Percentiles rank a stretch among this genome's conserved stretches.
These are phyloP conservation scores for Sugiyamaella smithiae DNA, from an alignment of 805 yeast genomes.

Conservation along the genomic window DNA sequence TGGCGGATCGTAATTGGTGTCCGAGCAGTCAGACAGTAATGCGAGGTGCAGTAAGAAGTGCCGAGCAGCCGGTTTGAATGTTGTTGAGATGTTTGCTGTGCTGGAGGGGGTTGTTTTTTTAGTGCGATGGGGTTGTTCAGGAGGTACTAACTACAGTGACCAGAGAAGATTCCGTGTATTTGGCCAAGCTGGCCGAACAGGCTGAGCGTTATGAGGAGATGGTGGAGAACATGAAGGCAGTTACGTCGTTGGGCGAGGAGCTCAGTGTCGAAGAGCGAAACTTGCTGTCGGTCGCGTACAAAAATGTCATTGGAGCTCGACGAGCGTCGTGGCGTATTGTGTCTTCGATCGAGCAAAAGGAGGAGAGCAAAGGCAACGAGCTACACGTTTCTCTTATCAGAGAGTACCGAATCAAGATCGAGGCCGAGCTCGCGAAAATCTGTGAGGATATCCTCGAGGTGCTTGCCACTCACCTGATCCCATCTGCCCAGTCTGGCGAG, in stretches of 20 bases:
- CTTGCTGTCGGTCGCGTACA: constrained; percentile 94
- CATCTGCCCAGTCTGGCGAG: constrained; percentile 94
- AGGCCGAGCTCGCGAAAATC: constrained; percentile 84
- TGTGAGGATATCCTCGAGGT: constrained; percentile 92
- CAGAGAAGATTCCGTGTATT: constrained; percentile 33
- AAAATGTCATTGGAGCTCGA: constrained; percentile 97
- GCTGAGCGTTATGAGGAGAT: constrained; percentile 99
- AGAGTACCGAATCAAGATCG: constrained; percentile 93
- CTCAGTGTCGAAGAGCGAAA: constrained; percentile 97
- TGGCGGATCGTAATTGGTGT: no score
- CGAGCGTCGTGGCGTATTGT: constrained; percentile 99
- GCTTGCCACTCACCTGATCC: constrained; percentile 83
- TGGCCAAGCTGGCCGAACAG: constrained; percentile 98
- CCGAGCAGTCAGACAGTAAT: no score
- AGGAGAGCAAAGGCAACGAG: constrained; percentile 93
- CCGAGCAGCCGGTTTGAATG: no score
- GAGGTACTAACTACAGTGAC: no score
- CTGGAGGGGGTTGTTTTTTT: no score
- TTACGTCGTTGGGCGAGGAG: constrained; percentile 94
- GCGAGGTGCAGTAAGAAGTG: no score
- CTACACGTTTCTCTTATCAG: constrained; percentile 85
- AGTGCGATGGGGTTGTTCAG: no score
- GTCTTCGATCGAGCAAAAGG: constrained; percentile 96
- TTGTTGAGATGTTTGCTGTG: no score
- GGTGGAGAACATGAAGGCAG: constrained; percentile 98